Evolutionary conservation across 768 basidiomycete species (phyloP).

Genomic region (Leccinellum luteum): DNA sequence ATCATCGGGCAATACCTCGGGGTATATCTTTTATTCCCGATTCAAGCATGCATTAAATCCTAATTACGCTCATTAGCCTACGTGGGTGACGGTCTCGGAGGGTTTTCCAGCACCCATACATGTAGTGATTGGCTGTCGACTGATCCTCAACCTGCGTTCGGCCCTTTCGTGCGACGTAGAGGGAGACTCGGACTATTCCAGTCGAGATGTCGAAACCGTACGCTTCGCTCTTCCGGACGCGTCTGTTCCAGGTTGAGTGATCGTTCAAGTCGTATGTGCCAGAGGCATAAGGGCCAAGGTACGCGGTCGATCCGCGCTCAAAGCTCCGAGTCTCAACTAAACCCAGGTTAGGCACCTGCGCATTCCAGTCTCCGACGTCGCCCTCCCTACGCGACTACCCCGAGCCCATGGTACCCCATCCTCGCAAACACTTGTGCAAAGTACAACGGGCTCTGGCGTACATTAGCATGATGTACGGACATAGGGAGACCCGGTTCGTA

Average conservation of each 20-base stretch:
- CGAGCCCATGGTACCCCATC: constrained; percentile 63
- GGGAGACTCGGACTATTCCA: too few species aligned
- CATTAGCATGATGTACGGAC: constrained; percentile 44
- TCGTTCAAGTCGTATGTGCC: too few species aligned
- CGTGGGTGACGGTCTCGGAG: too few species aligned
- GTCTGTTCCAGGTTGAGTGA: too few species aligned
- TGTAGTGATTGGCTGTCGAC: too few species aligned
- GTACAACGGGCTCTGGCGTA: constrained; percentile 49
- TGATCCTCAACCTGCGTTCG: too few species aligned
- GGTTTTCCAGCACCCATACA: too few species aligned
- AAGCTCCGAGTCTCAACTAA: constrained; percentile 11
- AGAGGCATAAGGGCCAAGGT: too few species aligned
- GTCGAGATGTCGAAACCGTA: too few species aligned
- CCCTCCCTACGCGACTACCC: constrained; percentile 34
- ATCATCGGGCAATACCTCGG: neutral
- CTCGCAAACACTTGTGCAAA: constrained; percentile 52
- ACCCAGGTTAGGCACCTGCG: constrained; percentile 22
- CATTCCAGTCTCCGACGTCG: constrained; percentile 34
- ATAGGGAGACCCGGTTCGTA: constrained; percentile 35
- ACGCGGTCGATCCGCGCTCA: too few species aligned
- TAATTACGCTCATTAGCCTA: neutral
- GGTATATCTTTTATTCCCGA: neutral
- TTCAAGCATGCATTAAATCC: neutral
- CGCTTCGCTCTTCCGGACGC: too few species aligned
- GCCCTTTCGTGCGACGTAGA: too few species aligned